These are phyloP conservation scores for Syzygium oleosum DNA, from an alignment of 345 rosid species.

Conservation along the genomic window DNA sequence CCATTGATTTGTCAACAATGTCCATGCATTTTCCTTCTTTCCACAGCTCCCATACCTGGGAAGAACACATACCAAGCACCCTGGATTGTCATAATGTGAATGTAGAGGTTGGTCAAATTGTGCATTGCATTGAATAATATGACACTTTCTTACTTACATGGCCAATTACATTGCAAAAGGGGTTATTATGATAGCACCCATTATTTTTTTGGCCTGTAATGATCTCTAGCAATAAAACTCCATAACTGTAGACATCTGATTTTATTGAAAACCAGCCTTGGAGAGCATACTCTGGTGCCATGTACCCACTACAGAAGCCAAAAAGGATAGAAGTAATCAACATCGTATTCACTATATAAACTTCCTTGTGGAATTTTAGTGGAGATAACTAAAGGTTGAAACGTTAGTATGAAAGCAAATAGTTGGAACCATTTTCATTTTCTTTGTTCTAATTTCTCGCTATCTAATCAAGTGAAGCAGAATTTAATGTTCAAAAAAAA, in stretches of 20 bases:
- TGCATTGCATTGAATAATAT: not conserved
- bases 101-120: not conserved
- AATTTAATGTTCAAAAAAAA: not conserved
- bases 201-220: not conserved
- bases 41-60: slow-evolving; percentile 9
- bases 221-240: not conserved
- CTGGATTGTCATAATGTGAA: not conserved
- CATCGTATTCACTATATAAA: not conserved
- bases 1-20: not conserved
- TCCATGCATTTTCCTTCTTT: slow-evolving; percentile 1
- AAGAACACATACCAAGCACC: not conserved
- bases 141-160: not conserved
- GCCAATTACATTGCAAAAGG: not conserved
- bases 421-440: not conserved
- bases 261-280: not conserved
- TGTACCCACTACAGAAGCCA: not conserved
- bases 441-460: not conserved
- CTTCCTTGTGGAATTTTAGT: not conserved
- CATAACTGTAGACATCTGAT: not conserved
- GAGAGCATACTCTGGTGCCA: not conserved
- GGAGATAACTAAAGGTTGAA: not conserved
- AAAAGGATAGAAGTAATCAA: not conserved
- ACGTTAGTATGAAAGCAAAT: not conserved
- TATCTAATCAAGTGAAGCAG: not conserved
- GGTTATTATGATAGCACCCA: not conserved